phyloP scores from a whole-genome alignment of 768 basidiomycete genomes.

The Dentipellis fragilis region DNA sequence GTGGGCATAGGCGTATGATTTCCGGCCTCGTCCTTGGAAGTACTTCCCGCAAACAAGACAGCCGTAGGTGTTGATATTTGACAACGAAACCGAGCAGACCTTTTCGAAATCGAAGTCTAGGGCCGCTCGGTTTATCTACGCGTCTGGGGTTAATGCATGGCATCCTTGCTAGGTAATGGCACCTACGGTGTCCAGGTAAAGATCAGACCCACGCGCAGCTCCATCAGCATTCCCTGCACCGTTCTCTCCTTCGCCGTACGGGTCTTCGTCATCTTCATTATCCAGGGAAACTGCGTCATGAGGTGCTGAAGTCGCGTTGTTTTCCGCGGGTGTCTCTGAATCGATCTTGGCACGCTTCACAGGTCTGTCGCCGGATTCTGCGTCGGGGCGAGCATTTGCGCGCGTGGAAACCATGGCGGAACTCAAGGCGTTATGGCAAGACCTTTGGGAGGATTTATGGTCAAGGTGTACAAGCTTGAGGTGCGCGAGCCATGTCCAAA shows the following conservation, averaged over 20 bases:
- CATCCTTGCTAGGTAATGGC: constrained; percentile 10
- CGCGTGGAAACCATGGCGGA: background rate
- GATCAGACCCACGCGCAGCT: constrained; percentile 52
- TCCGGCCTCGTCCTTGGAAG: constrained; percentile 92
- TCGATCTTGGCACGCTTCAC: background rate
- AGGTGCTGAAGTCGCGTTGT: background rate
- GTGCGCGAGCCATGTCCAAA: too few species aligned
- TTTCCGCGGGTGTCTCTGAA: background rate
- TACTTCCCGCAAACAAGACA: constrained; percentile 98
- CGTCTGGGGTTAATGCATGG: background rate
- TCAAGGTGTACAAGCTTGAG: too few species aligned
- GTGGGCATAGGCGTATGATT: constrained; percentile 92
- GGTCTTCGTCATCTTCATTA: background rate
- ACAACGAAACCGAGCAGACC: constrained; percentile 92
- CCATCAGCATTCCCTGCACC: constrained; percentile 20
- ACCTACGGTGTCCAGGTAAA: constrained; percentile 90
- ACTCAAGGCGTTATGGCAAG: too few species aligned
- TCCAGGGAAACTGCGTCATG: background rate
- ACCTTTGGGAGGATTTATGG: too few species aligned
- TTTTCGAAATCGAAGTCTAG: constrained; percentile 99
- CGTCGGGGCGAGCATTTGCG: background rate
- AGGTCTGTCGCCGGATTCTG: background rate
- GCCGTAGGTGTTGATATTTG: constrained; percentile 96
- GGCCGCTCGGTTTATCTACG: constrained; percentile 77
- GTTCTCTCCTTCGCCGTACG: constrained; percentile 8